Evolutionary conservation across 331 rosid genomes (phyloP).

Genomic region (Rosa hybrid): DNA sequence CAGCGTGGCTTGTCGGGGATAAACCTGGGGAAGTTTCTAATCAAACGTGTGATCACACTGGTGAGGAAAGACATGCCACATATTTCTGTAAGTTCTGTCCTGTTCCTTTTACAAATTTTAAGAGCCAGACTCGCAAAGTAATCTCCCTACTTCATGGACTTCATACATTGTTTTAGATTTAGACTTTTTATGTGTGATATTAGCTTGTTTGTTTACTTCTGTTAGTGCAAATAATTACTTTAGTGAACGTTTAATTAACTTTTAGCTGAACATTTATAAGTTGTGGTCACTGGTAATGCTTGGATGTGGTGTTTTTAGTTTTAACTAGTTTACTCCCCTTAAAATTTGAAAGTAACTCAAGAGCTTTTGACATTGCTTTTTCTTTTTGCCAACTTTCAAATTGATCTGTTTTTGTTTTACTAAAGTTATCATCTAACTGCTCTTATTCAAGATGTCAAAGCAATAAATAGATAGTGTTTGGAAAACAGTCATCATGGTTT

Average conservation of each 20-base stretch:
- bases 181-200: neutral
- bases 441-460: neutral
- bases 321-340: neutral
- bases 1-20: conserved; percentile 97
- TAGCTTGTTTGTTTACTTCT: neutral
- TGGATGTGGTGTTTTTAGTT: neutral
- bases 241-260: neutral
- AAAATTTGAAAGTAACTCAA: neutral
- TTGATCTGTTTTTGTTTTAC: neutral
- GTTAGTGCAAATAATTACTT: neutral
- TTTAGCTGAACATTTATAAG: neutral
- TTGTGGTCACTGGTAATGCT: neutral
- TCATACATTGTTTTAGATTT: neutral
- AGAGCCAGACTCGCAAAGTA: neutral
- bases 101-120: conserved; percentile 10
- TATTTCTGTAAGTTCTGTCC: conserved; percentile 68
- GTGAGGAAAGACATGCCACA: conserved; percentile 91
- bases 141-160: neutral
- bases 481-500: conserved; percentile 6
- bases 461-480: neutral
- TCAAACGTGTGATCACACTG: conserved; percentile 81
- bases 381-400: neutral
- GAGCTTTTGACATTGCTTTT: neutral
- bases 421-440: neutral
- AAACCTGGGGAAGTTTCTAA: conserved; percentile 89